phyloP scores from a whole-genome alignment of 352 stramenopile genomes.

The Phytopythium montanum region DNA sequence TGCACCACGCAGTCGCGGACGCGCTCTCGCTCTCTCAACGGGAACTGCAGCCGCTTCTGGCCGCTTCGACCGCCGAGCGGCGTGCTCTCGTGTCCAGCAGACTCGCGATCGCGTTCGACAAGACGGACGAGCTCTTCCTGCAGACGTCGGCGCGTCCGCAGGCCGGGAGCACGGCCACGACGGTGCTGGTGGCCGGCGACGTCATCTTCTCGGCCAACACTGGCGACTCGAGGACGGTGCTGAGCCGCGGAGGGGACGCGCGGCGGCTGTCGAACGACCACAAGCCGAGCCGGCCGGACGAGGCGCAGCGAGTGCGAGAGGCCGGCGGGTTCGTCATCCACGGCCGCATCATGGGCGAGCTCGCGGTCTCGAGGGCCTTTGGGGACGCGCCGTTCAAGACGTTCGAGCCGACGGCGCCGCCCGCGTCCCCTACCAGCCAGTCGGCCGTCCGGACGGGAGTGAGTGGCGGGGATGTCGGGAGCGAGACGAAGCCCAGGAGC shows the following conservation, averaged over 20 bases:
- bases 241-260: constrained; percentile 86
- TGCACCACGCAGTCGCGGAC: constrained; percentile 68
- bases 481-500: constrained; percentile 48
- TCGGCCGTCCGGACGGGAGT: neutral
- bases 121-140: constrained; percentile 72
- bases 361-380: constrained; percentile 80
- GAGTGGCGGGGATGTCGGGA: too few species aligned
- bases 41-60: constrained; percentile 31
- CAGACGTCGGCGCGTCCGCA: constrained; percentile 59
- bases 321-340: constrained; percentile 90
- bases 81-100: constrained; percentile 53
- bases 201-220: constrained; percentile 95
- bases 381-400: constrained; percentile 96
- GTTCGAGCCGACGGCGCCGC: constrained; percentile 60
- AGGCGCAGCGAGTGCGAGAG: constrained; percentile 93
- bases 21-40: constrained; percentile 51
- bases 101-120: constrained; percentile 55
- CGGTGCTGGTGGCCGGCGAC: constrained; percentile 91
- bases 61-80: constrained; percentile 32
- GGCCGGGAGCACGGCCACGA: constrained; percentile 93
- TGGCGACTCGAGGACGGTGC: constrained; percentile 93
- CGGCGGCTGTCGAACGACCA: constrained; percentile 95
- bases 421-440: neutral
- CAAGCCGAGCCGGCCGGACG: constrained; percentile 92
- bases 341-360: constrained; percentile 92